Conservation (phyloP, 179 eudicot genomes). For the Heliamphora pulchella region DNA sequence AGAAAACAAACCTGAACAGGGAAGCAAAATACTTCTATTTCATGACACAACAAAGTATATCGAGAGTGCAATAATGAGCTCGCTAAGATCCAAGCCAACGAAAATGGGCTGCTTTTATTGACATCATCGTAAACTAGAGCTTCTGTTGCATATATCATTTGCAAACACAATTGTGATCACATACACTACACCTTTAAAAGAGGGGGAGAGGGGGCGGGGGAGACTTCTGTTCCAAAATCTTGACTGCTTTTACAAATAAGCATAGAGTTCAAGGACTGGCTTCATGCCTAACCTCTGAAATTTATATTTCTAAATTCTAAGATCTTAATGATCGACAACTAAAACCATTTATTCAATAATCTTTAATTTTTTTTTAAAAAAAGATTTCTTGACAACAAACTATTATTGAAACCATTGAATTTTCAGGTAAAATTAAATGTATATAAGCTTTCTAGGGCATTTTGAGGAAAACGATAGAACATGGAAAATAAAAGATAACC, state of each 20-base stretch:
- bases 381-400: background rate
- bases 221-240: background rate
- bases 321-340: background rate
- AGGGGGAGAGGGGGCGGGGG: no score
- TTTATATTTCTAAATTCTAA: background rate
- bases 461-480: background rate
- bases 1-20: constrained; percentile 78
- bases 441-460: background rate
- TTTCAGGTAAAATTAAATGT: constrained; percentile 1
- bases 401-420: background rate
- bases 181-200: no score
- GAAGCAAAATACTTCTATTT: constrained; percentile 7
- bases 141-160: background rate
- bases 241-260: background rate
- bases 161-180: background rate
- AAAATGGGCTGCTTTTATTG: background rate
- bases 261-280: background rate
- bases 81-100: background rate
- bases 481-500: no score
- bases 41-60: background rate
- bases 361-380: no score
- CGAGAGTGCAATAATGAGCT: background rate
- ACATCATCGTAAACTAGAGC: background rate
- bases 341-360: background rate
- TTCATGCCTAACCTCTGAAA: background rate